Conservation (phyloP, 805 yeast species). For the Pichia rugopelliculosa region DNA sequence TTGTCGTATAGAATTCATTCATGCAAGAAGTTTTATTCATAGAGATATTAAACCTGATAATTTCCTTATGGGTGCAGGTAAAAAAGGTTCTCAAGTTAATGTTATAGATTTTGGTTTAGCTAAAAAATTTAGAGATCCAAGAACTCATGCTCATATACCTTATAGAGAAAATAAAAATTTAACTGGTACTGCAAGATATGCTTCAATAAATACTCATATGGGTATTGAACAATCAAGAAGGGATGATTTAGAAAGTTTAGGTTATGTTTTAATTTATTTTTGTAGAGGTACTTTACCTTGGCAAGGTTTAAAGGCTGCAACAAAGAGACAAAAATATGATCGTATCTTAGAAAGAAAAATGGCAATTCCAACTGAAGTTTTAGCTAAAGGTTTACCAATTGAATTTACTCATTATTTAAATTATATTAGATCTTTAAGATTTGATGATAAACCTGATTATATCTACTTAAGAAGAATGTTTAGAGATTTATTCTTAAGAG, state of each 20-base stretch:
- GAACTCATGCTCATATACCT: slow-evolving; percentile 91
- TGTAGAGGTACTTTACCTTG: slow-evolving; percentile 95
- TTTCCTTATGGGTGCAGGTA: slow-evolving; percentile 82
- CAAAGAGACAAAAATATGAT: slow-evolving; percentile 95
- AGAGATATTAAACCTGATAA: slow-evolving; percentile 82
- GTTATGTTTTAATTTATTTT: slow-evolving; percentile 89
- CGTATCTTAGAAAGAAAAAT: slow-evolving; percentile 92
- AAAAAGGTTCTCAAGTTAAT: slow-evolving; percentile 91
- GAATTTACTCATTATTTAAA: slow-evolving; percentile 85
- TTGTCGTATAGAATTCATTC: slow-evolving; percentile 91
- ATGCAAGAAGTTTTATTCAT: slow-evolving; percentile 86
- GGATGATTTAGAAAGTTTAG: slow-evolving; percentile 92
- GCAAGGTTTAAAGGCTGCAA: slow-evolving; percentile 97
- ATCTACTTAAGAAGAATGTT: slow-evolving; percentile 79
- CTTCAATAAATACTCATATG: slow-evolving; percentile 88
- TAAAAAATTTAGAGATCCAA: slow-evolving; percentile 88
- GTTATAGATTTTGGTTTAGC: slow-evolving; percentile 93
- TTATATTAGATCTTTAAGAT: slow-evolving; percentile 83
- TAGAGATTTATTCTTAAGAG: slow-evolving; percentile 81
- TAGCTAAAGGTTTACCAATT: slow-evolving; percentile 86
- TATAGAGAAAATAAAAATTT: slow-evolving; percentile 93
- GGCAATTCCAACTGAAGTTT: slow-evolving; percentile 76
- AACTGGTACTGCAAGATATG: slow-evolving; percentile 97
- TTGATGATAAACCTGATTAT: slow-evolving; percentile 96
- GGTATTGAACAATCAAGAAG: slow-evolving; percentile 96